A percentile compares a stretch with the other conserved stretches of the same genome.
These are phyloP conservation scores for Peterozyma xylosa DNA, from an alignment of 805 yeast genomes.

Conservation along the genomic window DNA sequence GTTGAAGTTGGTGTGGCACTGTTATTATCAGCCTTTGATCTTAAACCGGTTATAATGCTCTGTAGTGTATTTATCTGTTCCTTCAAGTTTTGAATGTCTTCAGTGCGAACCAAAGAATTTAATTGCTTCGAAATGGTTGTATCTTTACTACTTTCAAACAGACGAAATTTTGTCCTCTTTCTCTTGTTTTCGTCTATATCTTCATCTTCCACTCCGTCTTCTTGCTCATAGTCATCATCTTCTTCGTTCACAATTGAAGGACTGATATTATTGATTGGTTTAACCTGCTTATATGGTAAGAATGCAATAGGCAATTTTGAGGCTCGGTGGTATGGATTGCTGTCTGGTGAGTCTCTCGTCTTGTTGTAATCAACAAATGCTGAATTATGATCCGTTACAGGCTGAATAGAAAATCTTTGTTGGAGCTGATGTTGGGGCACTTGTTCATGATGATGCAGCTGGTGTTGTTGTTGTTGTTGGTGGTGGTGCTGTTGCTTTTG, in stretches of 20 bases:
- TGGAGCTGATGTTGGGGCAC: too few relatives aligned
- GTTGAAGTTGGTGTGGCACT: background rate
- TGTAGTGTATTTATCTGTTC: background rate
- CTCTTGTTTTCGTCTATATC: background rate
- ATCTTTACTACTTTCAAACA: background rate
- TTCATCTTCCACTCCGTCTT: background rate
- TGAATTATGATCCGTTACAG: background rate
- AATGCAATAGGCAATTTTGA: constrained; percentile 2
- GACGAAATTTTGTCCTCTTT: background rate
- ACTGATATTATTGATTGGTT: background rate
- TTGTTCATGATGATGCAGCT: too few relatives aligned
- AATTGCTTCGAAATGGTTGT: background rate
- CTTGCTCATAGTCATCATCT: background rate
- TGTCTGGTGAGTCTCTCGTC: background rate
- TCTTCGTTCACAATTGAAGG: background rate
- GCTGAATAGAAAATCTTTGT: background rate
- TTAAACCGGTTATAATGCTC: background rate
- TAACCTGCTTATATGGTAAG: background rate
- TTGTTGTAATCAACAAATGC: constrained; percentile 1
- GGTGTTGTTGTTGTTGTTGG: too few relatives aligned
- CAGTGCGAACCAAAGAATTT: background rate
- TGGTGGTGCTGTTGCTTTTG: too few relatives aligned
- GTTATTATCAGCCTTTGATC: background rate
- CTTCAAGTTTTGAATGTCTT: background rate
- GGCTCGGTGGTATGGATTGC: constrained; percentile 1